Evolutionary conservation across 2,329 filamentous ascomycete genomes (phyloP).

Genomic region (Phialemoniopsis sp.): DNA sequence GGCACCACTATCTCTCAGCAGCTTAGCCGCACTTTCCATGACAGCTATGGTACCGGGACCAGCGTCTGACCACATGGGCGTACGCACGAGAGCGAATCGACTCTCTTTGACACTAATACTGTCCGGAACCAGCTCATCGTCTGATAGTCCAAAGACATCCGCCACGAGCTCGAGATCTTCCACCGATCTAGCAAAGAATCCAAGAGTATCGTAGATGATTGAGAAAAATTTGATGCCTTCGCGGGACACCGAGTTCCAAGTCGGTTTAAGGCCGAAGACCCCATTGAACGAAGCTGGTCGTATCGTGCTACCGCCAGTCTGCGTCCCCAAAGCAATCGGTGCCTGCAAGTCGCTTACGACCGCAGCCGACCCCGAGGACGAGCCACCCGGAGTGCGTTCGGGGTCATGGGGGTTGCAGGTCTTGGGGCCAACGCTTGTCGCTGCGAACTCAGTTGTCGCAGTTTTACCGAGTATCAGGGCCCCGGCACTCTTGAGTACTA

Average conservation of each 20-base stretch:
- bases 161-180: conserved; percentile 54
- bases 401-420: conserved; percentile 54
- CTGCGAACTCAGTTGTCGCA: conserved; percentile 62
- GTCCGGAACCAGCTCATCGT: conserved; percentile 34
- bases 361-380: conserved; percentile 62
- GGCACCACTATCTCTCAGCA: conserved; percentile 44
- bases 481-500: conserved; percentile 47
- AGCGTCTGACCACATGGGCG: conserved; percentile 44
- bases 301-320: conserved; percentile 62
- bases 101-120: conserved; percentile 35
- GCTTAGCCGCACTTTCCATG: conserved; percentile 28
- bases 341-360: conserved; percentile 63
- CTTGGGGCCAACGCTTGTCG: conserved; percentile 45
- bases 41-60: conserved; percentile 37
- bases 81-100: conserved; percentile 51
- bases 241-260: conserved; percentile 57
- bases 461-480: conserved; percentile 54
- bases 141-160: conserved; percentile 47
- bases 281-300: conserved; percentile 63
- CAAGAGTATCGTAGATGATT: conserved; percentile 57
- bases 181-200: conserved; percentile 53
- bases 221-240: conserved; percentile 59
- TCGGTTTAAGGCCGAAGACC: conserved; percentile 62
- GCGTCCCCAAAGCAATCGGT: conserved; percentile 57
- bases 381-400: conserved; percentile 58